phyloP scores from a whole-genome alignment of 208 protist species.

The Trichomonas tenax region DNA sequence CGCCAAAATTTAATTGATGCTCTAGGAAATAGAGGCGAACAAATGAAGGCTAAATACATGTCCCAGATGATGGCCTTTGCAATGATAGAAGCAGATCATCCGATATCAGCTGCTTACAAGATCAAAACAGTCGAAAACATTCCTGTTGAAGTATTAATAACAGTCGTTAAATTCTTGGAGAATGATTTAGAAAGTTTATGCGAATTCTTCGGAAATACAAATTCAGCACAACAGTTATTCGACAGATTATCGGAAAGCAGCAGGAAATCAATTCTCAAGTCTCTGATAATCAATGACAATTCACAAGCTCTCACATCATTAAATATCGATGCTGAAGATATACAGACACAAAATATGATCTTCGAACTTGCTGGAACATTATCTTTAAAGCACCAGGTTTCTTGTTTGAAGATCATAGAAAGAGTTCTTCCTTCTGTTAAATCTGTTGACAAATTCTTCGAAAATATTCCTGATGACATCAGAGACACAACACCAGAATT shows the following conservation, averaged over 20 bases:
- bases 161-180: not conserved
- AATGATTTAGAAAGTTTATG: not conserved
- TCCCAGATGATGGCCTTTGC: not conserved
- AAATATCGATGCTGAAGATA: not conserved
- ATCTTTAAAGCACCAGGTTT: not conserved
- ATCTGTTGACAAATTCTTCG: not conserved
- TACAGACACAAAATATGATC: not conserved
- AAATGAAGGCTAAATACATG: not conserved
- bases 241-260: not conserved
- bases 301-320: not conserved
- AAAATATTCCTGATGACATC: not conserved
- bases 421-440: not conserved
- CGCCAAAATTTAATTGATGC: not conserved
- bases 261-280: not conserved
- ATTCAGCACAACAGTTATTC: not conserved
- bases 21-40: not conserved
- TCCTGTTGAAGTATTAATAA: not conserved
- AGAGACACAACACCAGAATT: not conserved
- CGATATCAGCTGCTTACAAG: not conserved
- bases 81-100: not conserved
- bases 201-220: not conserved
- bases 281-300: not conserved
- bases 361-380: not conserved
- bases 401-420: not conserved
- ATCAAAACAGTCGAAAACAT: not conserved